A percentile compares a stretch with the other conserved stretches of the same genome.
Conservation (phyloP, 306 rosid species). For the Pterocarpus santalinus region DNA sequence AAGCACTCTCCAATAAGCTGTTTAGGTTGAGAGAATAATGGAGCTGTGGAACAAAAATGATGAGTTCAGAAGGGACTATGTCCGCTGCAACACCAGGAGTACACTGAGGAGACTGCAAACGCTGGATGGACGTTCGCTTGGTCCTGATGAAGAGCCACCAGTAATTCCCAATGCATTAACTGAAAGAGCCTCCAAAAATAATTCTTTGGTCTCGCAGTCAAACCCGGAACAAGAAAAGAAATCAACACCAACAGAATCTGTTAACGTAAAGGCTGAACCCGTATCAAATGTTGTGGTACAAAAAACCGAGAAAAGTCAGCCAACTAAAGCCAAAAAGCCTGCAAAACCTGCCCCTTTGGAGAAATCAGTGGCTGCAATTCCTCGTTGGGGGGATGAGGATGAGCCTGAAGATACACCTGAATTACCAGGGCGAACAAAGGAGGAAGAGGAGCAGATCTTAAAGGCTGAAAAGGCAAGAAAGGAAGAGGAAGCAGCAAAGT, state of each 20-base stretch:
- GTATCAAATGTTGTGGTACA: slow-evolving; percentile 49
- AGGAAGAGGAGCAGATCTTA: slow-evolving; percentile 73
- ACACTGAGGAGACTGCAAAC: slow-evolving; percentile 85
- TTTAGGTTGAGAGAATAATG: slow-evolving; percentile 73
- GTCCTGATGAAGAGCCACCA: slow-evolving; percentile 89
- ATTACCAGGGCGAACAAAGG: slow-evolving; percentile 65
- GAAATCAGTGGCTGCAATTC: slow-evolving; percentile 45
- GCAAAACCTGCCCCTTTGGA: slow-evolving; percentile 49
- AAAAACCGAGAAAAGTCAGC: slow-evolving; percentile 49
- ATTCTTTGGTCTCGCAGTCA: slow-evolving; percentile 46
- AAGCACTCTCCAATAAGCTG: slow-evolving; percentile 35
- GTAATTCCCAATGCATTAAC: slow-evolving; percentile 51
- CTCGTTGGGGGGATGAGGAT: slow-evolving; percentile 58
- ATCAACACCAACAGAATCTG: slow-evolving; percentile 50
- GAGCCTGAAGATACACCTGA: slow-evolving; percentile 57
- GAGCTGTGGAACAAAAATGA: slow-evolving; percentile 70
- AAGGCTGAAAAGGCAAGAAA: slow-evolving; percentile 76
- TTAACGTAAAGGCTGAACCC: slow-evolving; percentile 52
- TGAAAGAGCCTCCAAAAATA: slow-evolving; percentile 56
- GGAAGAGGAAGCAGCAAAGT: slow-evolving; percentile 70
- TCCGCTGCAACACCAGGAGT: slow-evolving; percentile 81
- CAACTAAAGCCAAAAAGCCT: slow-evolving; percentile 55
- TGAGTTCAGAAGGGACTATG: slow-evolving; percentile 77
- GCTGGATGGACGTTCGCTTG: slow-evolving; percentile 78
- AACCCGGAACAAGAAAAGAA: slow-evolving; percentile 57